Base-by-base conservation (phyloP, 257 asterid genomes). In the Voacanga thouarsii region DNA sequence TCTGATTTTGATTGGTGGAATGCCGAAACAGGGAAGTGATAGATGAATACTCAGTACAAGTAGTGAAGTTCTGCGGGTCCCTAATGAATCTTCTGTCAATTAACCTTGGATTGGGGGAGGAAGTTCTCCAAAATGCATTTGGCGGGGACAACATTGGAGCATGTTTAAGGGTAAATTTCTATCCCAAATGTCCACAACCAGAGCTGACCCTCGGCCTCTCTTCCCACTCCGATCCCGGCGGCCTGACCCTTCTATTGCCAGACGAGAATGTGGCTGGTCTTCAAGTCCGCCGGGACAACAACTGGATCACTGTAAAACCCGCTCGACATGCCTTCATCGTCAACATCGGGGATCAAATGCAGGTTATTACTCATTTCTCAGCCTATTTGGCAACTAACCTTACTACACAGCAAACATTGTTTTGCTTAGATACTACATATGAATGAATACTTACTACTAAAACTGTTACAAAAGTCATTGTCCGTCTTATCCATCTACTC, bases 181-280 rank as follows among this genome's bases (percentile, higher is more conserved):
- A 94, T 74, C 98, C 98, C 6, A 94, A 86, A 79, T 94, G 98
- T 23, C 98, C 98, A 0, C 90, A 89, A 24, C 98, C 98, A 12
- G 96, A 92, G 23, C 64, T 94, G 43, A 79, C 97, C 37, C 88
- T 94, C 4, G 98, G 98, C 16, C 88, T 94, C 8, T 90, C 97
- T 0, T 64, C 97, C 5, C 98, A 94, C 82, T 92, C 98, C 24
- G 97, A 94, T 79, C 98, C 97, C 14, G 97, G 97, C 4, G 98
- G 98, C 8, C 79, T 94, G 89, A 92, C 98, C 11, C 61, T 94
- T 69, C 92, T 94, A 1, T 71, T 94, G 12, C 92, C 98, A 1
- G 98, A 94, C 75, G 85, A 78, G 45, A 63, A 92, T 56, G 94
- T 94, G 0, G 84, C 90, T 11, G 98, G 98, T 47, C 97, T 94